Evolutionary conservation across 2,329 filamentous ascomycete genomes (phyloP).

Genomic region (Clarireedia homoeocarpa): DNA sequence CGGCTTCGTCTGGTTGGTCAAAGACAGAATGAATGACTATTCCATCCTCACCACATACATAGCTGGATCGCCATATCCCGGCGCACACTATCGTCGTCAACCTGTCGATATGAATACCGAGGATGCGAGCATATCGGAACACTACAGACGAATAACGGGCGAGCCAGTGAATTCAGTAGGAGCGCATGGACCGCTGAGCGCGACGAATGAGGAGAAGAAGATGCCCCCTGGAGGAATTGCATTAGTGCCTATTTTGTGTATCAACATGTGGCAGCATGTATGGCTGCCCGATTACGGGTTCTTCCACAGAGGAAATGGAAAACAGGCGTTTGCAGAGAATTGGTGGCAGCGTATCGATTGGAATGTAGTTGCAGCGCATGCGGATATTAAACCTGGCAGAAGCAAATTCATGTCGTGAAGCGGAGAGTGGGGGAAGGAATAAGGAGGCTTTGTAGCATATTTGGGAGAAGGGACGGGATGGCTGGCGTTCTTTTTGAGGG

Average conservation of each 20-base stretch:
- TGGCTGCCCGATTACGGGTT: slow-evolving; percentile 77
- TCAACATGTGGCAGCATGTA: slow-evolving; percentile 95
- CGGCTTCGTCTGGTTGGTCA: slow-evolving; percentile 92
- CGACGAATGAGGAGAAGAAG: slow-evolving; percentile 22
- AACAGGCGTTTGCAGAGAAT: slow-evolving; percentile 63
- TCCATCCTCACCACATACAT: slow-evolving; percentile 83
- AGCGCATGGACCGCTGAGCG: slow-evolving; percentile 23
- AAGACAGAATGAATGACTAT: slow-evolving; percentile 36
- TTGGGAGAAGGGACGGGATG: background rate
- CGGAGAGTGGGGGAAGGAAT: background rate
- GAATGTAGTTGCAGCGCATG: slow-evolving; percentile 52
- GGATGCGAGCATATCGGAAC: slow-evolving; percentile 31
- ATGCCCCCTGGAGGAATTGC: slow-evolving; percentile 59
- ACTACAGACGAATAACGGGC: slow-evolving; percentile 32
- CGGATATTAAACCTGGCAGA: slow-evolving; percentile 4
- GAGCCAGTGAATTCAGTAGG: slow-evolving; percentile 29
- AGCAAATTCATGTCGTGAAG: background rate
- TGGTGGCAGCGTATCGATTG: slow-evolving; percentile 93
- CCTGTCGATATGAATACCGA: slow-evolving; percentile 61
- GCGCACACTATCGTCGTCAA: slow-evolving; percentile 70
- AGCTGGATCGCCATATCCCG: slow-evolving; percentile 79
- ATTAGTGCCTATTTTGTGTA: slow-evolving; percentile 71
- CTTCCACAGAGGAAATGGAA: slow-evolving; percentile 54
- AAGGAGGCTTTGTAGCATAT: slow-evolving; percentile 6
- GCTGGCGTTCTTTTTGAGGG: slow-evolving; percentile 5